Evolutionary conservation across 108 stramenopile genomes (phyloP).

Genomic region (Bacterosira constricta): DNA sequence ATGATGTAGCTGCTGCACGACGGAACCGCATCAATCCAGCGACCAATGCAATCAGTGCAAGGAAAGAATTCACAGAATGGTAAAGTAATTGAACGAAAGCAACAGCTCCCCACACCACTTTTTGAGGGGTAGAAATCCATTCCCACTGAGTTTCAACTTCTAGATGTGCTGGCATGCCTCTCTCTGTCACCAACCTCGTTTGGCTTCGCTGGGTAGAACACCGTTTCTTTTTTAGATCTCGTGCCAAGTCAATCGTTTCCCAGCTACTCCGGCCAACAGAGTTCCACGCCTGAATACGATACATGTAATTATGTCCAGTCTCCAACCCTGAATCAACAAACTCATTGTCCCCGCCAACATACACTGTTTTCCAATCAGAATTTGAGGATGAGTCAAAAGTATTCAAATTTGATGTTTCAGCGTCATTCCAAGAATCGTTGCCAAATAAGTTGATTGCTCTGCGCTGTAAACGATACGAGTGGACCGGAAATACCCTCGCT

Average conservation of each 20-base stretch:
- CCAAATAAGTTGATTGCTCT: constrained; percentile 34
- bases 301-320: constrained; percentile 48
- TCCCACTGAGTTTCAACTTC: constrained; percentile 12
- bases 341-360: constrained; percentile 44
- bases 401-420: not conserved
- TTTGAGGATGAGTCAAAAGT: constrained; percentile 5
- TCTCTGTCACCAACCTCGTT: not conserved
- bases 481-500: constrained; percentile 55
- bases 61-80: constrained; percentile 21
- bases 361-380: constrained; percentile 51
- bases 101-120: constrained; percentile 17
- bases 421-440: not conserved
- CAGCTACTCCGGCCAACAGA: constrained; percentile 50
- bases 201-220: constrained; percentile 33
- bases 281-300: constrained; percentile 61
- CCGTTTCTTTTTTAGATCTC: constrained; percentile 28
- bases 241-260: constrained; percentile 45
- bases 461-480: constrained; percentile 65
- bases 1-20: constrained; percentile 43
- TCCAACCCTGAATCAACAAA: constrained; percentile 42
- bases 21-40: constrained; percentile 50
- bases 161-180: not conserved
- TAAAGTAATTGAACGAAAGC: constrained; percentile 24
- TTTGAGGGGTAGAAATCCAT: constrained; percentile 20
- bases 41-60: constrained; percentile 37